These are phyloP conservation scores for Sisymbrium irio DNA, from an alignment of 345 rosid genomes.

Conservation along the genomic window DNA sequence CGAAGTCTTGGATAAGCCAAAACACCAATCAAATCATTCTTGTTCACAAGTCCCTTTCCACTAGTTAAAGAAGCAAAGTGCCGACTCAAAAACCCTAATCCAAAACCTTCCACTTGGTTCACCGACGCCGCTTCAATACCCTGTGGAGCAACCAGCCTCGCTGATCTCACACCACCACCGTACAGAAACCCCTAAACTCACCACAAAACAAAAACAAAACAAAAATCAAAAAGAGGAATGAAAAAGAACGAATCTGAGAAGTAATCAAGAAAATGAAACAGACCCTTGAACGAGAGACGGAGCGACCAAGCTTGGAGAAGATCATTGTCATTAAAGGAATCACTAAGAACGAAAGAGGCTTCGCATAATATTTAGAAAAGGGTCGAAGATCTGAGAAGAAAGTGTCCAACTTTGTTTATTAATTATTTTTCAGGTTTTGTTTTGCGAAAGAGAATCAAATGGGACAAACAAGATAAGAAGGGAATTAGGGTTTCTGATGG, in stretches of 20 bases:
- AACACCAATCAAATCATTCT: conserved; percentile 46
- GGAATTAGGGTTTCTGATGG: conserved; percentile 14
- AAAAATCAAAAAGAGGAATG: background rate
- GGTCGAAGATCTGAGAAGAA: conserved; percentile 17
- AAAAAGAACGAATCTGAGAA: conserved; percentile 3
- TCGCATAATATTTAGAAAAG: conserved; percentile 20
- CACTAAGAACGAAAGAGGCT: background rate
- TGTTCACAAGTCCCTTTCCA: conserved; percentile 28
- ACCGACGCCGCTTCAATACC: conserved; percentile 20
- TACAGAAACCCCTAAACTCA: conserved; percentile 11
- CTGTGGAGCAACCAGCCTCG: conserved; percentile 18
- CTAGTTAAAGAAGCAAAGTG: conserved; percentile 51
- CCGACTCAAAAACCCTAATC: conserved; percentile 55
- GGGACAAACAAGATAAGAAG: background rate
- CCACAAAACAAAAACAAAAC: background rate
- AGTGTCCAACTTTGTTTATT: too few species aligned
- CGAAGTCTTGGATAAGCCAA: conserved; percentile 60
- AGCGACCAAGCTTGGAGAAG: conserved; percentile 33
- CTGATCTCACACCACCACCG: conserved; percentile 31
- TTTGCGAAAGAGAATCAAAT: background rate
- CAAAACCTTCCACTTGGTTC: conserved; percentile 36
- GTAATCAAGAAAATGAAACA: background rate
- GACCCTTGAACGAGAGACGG: conserved; percentile 35
- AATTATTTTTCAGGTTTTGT: background rate
- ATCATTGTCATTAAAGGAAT: conserved; percentile 15